A percentile compares a stretch with the other conserved stretches of the same genome.
Conservation (phyloP, 1,284 basidiomycete species). For the Moesziomyces globuligerus region DNA sequence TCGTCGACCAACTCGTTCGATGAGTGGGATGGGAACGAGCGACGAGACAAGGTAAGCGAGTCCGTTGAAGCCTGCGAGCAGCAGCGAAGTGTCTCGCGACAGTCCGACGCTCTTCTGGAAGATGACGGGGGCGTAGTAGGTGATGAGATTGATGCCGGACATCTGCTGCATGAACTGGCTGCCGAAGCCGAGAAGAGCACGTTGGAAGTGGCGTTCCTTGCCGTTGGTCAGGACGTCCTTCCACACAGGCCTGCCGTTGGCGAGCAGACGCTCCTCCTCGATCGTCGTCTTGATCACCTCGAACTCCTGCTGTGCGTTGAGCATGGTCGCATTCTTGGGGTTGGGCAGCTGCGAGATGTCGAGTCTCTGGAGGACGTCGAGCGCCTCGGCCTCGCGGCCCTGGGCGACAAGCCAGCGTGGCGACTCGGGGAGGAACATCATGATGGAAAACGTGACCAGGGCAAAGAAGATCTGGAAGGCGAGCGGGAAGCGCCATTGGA, state of each 20-base stretch:
- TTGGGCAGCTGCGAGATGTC: constrained; percentile 73
- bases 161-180: constrained; percentile 79
- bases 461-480: constrained; percentile 76
- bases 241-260: constrained; percentile 46
- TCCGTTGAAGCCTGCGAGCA: constrained; percentile 76
- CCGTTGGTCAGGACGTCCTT: constrained; percentile 73
- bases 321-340: constrained; percentile 71
- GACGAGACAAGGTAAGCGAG: constrained; percentile 76
- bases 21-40: constrained; percentile 72
- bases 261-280: constrained; percentile 60
- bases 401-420: constrained; percentile 77
- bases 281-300: constrained; percentile 44
- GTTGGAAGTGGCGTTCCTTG: constrained; percentile 75
- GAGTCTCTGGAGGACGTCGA: constrained; percentile 74
- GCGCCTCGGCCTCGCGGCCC: constrained; percentile 72
- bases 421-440: constrained; percentile 76
- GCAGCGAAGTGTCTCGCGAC: constrained; percentile 74
- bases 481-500: constrained; percentile 77
- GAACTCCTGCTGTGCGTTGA: constrained; percentile 29
- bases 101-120: constrained; percentile 66
- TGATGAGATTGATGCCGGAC: constrained; percentile 76
- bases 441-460: constrained; percentile 73
- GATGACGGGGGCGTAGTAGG: constrained; percentile 70
- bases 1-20: constrained; percentile 72
- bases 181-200: constrained; percentile 72